Evolutionary conservation across 805 yeast species (phyloP).

Genomic region (Starmerella vaccinii): DNA sequence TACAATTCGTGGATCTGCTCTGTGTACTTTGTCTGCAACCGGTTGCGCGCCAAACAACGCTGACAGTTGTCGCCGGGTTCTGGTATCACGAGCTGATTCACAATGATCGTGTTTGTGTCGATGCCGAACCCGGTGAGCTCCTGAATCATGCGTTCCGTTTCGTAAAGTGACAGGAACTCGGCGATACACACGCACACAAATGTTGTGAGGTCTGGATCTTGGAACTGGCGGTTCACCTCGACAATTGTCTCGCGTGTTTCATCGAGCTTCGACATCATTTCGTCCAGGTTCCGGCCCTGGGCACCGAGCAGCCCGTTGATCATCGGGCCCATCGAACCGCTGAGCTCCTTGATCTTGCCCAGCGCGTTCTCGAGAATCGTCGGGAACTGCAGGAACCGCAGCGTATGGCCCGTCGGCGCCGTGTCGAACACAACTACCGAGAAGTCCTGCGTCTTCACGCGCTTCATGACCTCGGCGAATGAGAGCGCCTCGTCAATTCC

Average conservation of each 20-base stretch:
- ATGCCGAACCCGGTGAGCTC: constrained; percentile 88
- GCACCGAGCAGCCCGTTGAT: constrained; percentile 65
- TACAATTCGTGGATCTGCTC: constrained; percentile 93
- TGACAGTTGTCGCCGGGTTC: constrained; percentile 59
- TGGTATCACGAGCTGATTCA: constrained; percentile 88
- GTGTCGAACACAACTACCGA: constrained; percentile 94
- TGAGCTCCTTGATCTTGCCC: constrained; percentile 75
- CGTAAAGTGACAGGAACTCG: constrained; percentile 90
- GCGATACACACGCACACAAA: constrained; percentile 91
- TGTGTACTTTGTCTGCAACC: constrained; percentile 89
- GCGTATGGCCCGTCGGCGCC: constrained; percentile 99
- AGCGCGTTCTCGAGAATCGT: constrained; percentile 80
- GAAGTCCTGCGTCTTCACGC: constrained; percentile 68
- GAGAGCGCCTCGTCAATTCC: constrained; percentile 98
- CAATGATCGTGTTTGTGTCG: constrained; percentile 94
- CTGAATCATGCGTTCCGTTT: constrained; percentile 95
- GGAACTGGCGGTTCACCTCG: constrained; percentile 89
- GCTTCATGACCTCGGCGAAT: constrained; percentile 95
- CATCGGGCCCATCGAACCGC: constrained; percentile 85
- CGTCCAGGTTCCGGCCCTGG: constrained; percentile 37
- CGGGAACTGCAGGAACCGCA: constrained; percentile 90
- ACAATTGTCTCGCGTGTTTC: constrained; percentile 71
- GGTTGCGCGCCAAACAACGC: constrained; percentile 85
- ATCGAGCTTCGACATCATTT: constrained; percentile 65
- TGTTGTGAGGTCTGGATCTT: constrained; percentile 91